Evolutionary conservation across 495 filamentous ascomycete genomes (phyloP).

Genomic region (Podospora appendiculata): DNA sequence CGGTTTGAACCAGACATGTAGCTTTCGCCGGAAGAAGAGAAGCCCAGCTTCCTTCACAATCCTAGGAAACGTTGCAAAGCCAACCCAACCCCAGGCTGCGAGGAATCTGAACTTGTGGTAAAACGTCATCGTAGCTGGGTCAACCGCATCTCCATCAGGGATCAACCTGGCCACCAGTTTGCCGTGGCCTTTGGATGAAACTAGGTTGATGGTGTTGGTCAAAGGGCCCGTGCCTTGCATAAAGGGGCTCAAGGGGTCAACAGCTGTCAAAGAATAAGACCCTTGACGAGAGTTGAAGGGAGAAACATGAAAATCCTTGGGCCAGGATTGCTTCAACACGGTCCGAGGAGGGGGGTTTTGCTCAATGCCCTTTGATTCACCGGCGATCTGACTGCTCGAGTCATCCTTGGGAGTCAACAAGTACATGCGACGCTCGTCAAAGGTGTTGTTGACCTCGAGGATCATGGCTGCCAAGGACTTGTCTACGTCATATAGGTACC

Average conservation of each 20-base stretch:
- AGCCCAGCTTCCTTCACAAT: conserved; percentile 49
- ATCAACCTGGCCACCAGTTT: conserved; percentile 50
- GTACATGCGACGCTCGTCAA: conserved; percentile 63
- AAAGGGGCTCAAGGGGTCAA: conserved; percentile 42
- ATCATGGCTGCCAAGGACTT: conserved; percentile 58
- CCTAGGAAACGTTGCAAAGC: conserved; percentile 53
- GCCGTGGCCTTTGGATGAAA: conserved; percentile 43
- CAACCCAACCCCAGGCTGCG: conserved; percentile 52
- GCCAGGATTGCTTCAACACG: conserved; percentile 43
- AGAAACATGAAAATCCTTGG: conserved; percentile 68
- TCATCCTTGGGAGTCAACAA: conserved; percentile 33
- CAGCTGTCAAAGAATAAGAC: conserved; percentile 45
- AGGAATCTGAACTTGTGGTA: conserved; percentile 41
- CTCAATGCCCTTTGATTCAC: not conserved
- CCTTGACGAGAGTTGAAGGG: conserved; percentile 64
- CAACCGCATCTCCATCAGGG: conserved; percentile 37
- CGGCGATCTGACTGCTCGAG: conserved; percentile 2
- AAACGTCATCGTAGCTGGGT: conserved; percentile 36
- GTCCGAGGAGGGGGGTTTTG: conserved; percentile 9
- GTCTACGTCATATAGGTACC: conserved; percentile 62
- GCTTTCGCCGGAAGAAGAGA: conserved; percentile 43
- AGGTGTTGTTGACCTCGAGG: conserved; percentile 74
- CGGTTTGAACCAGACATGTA: conserved; percentile 52
- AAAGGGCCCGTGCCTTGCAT: conserved; percentile 30
- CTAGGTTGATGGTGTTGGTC: conserved; percentile 49